phyloP scores from a whole-genome alignment of 768 basidiomycete species.

The Boletus pseudo-olivaceus region DNA sequence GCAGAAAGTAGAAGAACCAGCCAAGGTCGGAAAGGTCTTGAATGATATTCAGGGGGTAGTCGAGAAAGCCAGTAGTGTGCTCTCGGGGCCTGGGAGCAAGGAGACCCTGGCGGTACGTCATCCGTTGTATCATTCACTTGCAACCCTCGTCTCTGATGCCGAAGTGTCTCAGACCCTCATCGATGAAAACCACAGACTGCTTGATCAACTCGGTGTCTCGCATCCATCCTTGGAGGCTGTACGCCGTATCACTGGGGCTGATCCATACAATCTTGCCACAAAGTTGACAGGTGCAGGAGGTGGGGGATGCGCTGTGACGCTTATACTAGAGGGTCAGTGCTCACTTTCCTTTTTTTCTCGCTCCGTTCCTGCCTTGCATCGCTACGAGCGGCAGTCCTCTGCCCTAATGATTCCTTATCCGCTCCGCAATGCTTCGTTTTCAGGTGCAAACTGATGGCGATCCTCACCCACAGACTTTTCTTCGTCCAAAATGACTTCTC shows the following conservation, averaged over 20 bases:
- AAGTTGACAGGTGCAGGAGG: conserved; percentile 98
- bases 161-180: conserved; percentile 61
- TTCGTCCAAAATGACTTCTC: conserved; percentile 49
- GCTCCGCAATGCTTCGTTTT: neutral
- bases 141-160: neutral
- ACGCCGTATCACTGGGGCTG: conserved; percentile 57
- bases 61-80: conserved; percentile 70
- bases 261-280: conserved; percentile 73
- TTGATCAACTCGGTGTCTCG: conserved; percentile 84
- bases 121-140: neutral
- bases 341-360: neutral
- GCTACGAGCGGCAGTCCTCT: neutral
- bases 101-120: conserved; percentile 52
- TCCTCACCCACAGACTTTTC: conserved; percentile 57
- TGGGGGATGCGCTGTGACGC: conserved; percentile 95
- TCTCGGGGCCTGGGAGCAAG: conserved; percentile 50
- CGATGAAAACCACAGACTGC: conserved; percentile 83
- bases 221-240: conserved; percentile 86
- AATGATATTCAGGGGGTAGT: conserved; percentile 80
- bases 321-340: conserved; percentile 85
- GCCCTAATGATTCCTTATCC: neutral
- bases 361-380: neutral
- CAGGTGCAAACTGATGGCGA: neutral
- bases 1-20: conserved; percentile 80
- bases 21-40: conserved; percentile 72